Evolutionary conservation across 1,284 basidiomycete genomes (phyloP), one percentile per base, ranked within the genome.

Genomic region (Ceratorhiza oryzae-sativae): DNA sequence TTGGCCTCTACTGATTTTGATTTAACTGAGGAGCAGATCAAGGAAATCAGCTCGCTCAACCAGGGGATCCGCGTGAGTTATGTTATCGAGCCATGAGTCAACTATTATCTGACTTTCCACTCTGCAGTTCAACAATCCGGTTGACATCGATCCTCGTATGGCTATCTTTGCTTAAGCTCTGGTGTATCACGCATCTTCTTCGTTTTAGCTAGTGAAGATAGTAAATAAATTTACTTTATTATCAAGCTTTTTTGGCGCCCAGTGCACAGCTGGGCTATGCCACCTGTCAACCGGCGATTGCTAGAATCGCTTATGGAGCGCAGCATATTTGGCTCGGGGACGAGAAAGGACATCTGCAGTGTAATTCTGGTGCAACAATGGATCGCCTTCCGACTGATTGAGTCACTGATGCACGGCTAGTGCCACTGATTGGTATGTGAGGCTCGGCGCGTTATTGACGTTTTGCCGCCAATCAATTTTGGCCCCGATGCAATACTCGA

Each of bases 151-250:
- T 76, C 81, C 85, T 61, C 84, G 85, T 39, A 78, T 91, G 71
- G 84, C 82, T 23, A 91, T 91, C 76, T 92, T 90, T 77, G 89
- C 88, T 56, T 91, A 80, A 84, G 78, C 67, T n/a, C 18, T 73
- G 71, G 32, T 73, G 72, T 49, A 34, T 34, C n/a, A 61, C 55
- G 5, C 25, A 56, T 56, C 34, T 30, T 46, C 89, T 87, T 13
- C 76, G 56, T 59, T 23, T 36, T 20, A 42, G 15, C 34, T 13
- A n/a, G 36, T 59, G 56, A 59, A 59, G 39, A 23, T 59, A 59
- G 39, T 34, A 59, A 59, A 59, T 41, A 59, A 59, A 42, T n/a
- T 23, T 59, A 59, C 56, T 5, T 41, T 59, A 41, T 27, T 42
- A 12, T 42, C 56, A 30, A 59, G 13, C 36, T 42, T 23, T 41